Base-by-base conservation (phyloP, 495 filamentous ascomycete genomes). In the Hyaloscypha variabilis region DNA sequence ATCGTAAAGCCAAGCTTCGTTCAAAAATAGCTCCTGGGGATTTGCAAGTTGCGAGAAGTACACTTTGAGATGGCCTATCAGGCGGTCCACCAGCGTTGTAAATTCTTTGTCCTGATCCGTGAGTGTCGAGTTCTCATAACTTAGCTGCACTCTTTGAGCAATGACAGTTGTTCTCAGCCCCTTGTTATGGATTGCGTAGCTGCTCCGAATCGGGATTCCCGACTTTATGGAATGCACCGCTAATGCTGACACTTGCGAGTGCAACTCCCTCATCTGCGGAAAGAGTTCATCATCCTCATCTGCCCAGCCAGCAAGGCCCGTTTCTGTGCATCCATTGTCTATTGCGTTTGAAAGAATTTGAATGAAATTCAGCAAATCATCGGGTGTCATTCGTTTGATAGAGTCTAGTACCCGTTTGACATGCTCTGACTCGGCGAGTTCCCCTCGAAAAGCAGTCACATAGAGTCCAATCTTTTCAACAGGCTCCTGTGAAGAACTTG, bases 1-100 rank as follows among this genome's bases (percentile, higher is more conserved):
- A 77, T 98, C 92, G 77, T 93, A 93, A 46, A 96, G 79, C 76
- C 96, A 92, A 1, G 89, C 77, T 75, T 99, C 95, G 70, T 91
- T 85, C 24, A 96, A 79, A 50, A 91, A 87, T 21, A 93, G 69
- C 50, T 84, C 79, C 55, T 85, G 82, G 11, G 91, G 85, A 19
- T 83, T 81, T 50, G 86, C 78, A 4, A 17, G 39, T 63, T 77
- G 77, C n/a, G 63, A 67, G 55, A 97, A 85, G 65, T 85, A 84
- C 13, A 77, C 72, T 30, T 83, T 77, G 1, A 94, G 69, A 2
- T 82, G 70, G 2, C 79, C 77, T 52, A 85, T 75, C n/a, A 94
- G 79, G 6, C 78, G 76, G 71, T 92, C 83, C 13, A 97, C 81
- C 6, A 96, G 74, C n/a, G 82, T 75, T 19, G 93, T 92, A 75